Percentiles rank a stretch among this genome's conserved stretches.
Conservation (phyloP, 2,329 filamentous ascomycete genomes). For the Aspergillus aculeatinus region DNA sequence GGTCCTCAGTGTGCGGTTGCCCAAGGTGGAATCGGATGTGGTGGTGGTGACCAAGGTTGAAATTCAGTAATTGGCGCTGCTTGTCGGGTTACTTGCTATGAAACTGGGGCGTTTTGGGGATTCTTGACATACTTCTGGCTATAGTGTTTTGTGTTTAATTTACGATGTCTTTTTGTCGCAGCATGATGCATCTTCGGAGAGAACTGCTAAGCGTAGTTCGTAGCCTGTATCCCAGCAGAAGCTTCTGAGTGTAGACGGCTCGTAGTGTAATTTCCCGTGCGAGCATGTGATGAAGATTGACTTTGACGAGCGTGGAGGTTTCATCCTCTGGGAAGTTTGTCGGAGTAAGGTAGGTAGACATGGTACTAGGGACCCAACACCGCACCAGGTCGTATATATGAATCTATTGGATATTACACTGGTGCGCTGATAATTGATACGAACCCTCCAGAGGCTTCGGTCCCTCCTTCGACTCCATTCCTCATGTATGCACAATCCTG, state of each 20-base stretch:
- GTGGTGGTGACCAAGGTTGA: slow-evolving; percentile 6
- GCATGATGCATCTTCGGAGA: not conserved
- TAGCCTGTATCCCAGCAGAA: not conserved
- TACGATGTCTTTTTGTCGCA: not conserved
- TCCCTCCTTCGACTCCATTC: not conserved
- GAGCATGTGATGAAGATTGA: not conserved
- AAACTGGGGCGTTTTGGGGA: not conserved
- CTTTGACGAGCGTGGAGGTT: not conserved
- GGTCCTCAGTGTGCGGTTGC: slow-evolving; percentile 1
- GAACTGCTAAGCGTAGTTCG: not conserved
- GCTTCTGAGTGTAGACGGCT: not conserved
- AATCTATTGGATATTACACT: not conserved
- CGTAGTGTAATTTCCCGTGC: not conserved
- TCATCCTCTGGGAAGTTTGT: too few species aligned
- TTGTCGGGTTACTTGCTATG: not conserved
- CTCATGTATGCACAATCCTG: not conserved
- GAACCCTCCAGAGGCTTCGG: not conserved
- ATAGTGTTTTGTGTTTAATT: not conserved
- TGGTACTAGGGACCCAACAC: not conserved
- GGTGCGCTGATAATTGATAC: not conserved
- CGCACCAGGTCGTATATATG: not conserved
- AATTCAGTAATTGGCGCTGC: not conserved
- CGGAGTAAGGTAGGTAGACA: not conserved
- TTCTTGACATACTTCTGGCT: not conserved
- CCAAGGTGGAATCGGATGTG: slow-evolving; percentile 4